phyloP scores from a whole-genome alignment of 2,329 filamentous ascomycete genomes.

The Ascochyta pisi region DNA sequence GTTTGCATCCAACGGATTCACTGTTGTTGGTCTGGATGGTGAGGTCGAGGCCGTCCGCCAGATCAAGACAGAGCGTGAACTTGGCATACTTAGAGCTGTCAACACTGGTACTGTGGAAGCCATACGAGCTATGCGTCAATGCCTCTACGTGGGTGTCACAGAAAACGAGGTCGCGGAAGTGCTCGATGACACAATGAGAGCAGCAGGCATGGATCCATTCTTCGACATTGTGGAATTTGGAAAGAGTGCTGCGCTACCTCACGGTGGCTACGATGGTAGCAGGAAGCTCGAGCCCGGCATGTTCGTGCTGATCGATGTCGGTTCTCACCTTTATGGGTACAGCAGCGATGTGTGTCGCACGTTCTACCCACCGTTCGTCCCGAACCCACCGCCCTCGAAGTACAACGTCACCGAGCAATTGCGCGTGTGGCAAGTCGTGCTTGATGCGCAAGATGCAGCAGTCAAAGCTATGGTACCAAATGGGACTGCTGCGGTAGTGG shows the following conservation, averaged over 20 bases:
- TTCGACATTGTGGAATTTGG: constrained; percentile 71
- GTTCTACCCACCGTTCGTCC: constrained; percentile 57
- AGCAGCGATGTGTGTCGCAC: constrained; percentile 69
- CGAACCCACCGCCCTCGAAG: constrained; percentile 19
- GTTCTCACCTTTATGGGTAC: constrained; percentile 67
- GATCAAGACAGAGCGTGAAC: constrained; percentile 62
- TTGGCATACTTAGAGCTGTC: constrained; percentile 65
- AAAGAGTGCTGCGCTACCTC: constrained; percentile 61
- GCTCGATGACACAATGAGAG: constrained; percentile 62
- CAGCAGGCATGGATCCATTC: constrained; percentile 63
- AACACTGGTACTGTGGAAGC: constrained; percentile 70
- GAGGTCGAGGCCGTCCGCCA: constrained; percentile 66
- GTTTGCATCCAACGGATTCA: constrained; percentile 60
- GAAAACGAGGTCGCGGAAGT: constrained; percentile 65
- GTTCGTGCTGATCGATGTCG: constrained; percentile 69
- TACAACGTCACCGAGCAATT: constrained; percentile 57
- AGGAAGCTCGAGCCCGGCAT: constrained; percentile 61
- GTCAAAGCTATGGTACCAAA: constrained; percentile 59
- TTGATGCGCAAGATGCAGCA: constrained; percentile 67
- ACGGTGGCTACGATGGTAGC: constrained; percentile 60
- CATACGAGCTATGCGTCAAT: constrained; percentile 63
- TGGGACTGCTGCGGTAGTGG: constrained; percentile 64
- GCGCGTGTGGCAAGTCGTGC: constrained; percentile 65
- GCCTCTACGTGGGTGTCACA: constrained; percentile 63
- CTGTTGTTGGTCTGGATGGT: constrained; percentile 61